A percentile compares a stretch with the other conserved stretches of the same genome.
These are phyloP conservation scores for Kingdonia uniflora DNA, from an alignment of 164 flowering plant genomes.

Conservation along the genomic window DNA sequence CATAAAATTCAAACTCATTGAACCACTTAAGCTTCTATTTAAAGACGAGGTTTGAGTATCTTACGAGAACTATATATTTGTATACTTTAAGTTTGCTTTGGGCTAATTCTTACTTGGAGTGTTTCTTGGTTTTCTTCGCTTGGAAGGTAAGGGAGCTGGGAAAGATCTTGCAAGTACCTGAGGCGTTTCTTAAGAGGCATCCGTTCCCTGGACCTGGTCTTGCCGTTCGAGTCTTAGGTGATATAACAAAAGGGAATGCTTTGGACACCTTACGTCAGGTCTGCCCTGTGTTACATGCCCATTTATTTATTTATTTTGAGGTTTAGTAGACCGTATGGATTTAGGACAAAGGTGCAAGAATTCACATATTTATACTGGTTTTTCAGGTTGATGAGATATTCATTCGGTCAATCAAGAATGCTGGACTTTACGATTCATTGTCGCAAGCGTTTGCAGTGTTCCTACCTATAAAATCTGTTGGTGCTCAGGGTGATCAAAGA, in stretches of 20 bases:
- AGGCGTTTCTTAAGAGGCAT: conserved; percentile 72
- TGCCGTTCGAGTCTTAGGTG: conserved; percentile 86
- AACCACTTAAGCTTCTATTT: conserved; percentile 92
- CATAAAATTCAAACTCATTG: conserved; percentile 96
- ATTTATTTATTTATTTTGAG: background rate
- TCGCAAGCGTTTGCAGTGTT: conserved; percentile 99
- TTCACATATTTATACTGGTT: no score
- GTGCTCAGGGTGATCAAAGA: conserved; percentile 97
- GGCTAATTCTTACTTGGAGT: no score
- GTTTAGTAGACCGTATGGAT: background rate
- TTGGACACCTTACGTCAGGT: conserved; percentile 91
- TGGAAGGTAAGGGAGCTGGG: conserved; percentile 83
- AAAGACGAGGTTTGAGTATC: conserved; percentile 67
- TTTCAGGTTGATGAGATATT: conserved; percentile 94
- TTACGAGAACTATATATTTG: background rate
- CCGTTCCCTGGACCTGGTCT: conserved; percentile 99
- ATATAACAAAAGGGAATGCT: conserved; percentile 74
- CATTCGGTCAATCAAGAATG: conserved; percentile 84
- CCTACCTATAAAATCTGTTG: conserved; percentile 71
- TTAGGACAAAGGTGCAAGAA: no score
- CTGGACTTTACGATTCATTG: conserved; percentile 82
- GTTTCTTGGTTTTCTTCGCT: no score
- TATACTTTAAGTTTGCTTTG: no score
- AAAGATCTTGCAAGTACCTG: conserved; percentile 71
- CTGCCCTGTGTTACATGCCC: no score